phyloP scores from a whole-genome alignment of 192 early-diverging fungal genomes.

The Chytriomyces sp. region DNA sequence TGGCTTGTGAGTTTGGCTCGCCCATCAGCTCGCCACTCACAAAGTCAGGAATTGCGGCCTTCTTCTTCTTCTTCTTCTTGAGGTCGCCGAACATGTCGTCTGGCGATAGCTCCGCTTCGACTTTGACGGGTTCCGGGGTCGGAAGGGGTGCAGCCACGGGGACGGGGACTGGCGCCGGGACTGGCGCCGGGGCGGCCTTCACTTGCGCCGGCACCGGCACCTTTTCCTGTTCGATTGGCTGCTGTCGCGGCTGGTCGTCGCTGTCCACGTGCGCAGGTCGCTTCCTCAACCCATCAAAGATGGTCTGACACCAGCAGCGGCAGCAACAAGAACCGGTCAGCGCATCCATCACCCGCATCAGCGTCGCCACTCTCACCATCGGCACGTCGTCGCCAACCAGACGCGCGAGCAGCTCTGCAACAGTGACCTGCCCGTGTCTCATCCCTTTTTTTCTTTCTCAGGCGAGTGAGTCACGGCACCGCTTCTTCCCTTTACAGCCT shows the following conservation, averaged over 20 bases:
- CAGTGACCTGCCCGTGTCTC: background rate
- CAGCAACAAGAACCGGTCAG: background rate
- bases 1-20: slow-evolving; percentile 13
- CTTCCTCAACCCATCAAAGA: slow-evolving; percentile 5
- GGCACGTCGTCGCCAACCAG: background rate
- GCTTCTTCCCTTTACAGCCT: too few species aligned
- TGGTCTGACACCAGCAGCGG: background rate
- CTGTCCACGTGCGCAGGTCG: background rate
- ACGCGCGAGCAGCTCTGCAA: background rate
- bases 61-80: slow-evolving; percentile 90
- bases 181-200: background rate
- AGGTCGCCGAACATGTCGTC: slow-evolving; percentile 57
- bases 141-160: background rate
- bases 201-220: background rate
- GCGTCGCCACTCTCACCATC: background rate
- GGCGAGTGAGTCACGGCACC: too few species aligned
- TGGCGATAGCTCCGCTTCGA: background rate
- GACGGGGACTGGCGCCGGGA: background rate
- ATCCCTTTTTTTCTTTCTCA: background rate
- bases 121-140: background rate
- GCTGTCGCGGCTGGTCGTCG: background rate
- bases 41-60: slow-evolving; percentile 54
- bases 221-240: slow-evolving; percentile 46
- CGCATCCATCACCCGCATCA: too few species aligned
- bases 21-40: slow-evolving; percentile 10